Conservation (phyloP, 106 monocot genomes). For the Allium sativum region DNA sequence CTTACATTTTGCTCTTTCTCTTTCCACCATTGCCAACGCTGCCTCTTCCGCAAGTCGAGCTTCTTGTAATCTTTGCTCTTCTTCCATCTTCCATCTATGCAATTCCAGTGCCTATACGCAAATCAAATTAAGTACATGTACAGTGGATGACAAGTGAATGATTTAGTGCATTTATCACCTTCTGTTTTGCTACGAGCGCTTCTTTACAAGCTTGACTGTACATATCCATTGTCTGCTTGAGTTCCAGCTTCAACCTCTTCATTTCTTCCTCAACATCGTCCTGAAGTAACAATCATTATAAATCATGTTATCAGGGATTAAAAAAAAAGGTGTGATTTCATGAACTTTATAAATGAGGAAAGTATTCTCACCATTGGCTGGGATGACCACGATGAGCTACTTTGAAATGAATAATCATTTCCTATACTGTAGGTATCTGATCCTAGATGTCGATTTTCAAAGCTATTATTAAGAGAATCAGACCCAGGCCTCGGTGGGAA, state of each 20-base stretch:
- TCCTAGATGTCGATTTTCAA: constrained; percentile 6
- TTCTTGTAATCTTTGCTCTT: constrained; percentile 41
- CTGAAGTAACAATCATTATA: constrained; percentile 2
- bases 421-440: constrained; percentile 10
- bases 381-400: constrained; percentile 15
- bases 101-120: constrained; percentile 43
- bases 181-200: constrained; percentile 63
- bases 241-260: constrained; percentile 57
- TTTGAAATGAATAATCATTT: constrained; percentile 19
- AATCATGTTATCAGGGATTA: neutral
- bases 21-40: constrained; percentile 42
- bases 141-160: neutral
- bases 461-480: constrained; percentile 21
- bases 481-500: constrained; percentile 35
- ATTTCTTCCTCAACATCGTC: constrained; percentile 60
- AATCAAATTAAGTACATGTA: neutral
- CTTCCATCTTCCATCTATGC: constrained; percentile 52
- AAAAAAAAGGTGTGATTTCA: neutral
- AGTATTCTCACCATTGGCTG: constrained; percentile 18
- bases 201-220: constrained; percentile 74
- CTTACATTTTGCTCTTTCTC: constrained; percentile 49
- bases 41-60: constrained; percentile 39
- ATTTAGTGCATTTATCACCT: constrained; percentile 13
- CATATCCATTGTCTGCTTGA: constrained; percentile 87
- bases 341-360: neutral